Evolutionary conservation across 225 moss, liverwort and hornwort species (phyloP), one percentile per base, ranked within the genome.

Genomic region (Polytrichum formosum): DNA sequence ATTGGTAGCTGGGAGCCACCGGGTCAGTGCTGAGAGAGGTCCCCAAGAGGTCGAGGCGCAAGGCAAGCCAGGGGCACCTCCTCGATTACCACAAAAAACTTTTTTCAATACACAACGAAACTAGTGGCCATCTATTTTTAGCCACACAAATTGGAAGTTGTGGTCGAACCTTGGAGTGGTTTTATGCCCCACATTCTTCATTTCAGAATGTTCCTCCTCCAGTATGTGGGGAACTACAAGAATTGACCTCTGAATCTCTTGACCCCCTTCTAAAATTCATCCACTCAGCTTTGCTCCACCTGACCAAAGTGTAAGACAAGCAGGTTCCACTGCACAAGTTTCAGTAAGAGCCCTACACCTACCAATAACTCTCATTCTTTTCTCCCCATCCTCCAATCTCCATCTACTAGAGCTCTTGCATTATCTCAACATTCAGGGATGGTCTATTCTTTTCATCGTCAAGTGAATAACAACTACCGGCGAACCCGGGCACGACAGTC

Each of bases 271-370:
- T 70, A 74, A 82, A 73, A 81, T 78, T 81, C 75, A 8, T 77
- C 80, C 80, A 55, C 78, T 74, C 78, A 80, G 81, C 78, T 78
- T 80, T 65, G 83, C 80, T 79, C 78, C 80, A 78, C 73, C 77
- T 73, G 78, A 80, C 68, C 83, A 82, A 65, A 81, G 72, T 65
- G 75, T 69, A 66, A 78, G 66, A 69, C 70, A 62, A 73, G 28
- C 73, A 55, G 35, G 67, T 78, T 68, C 65, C 21, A 71, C 72
- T 74, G 67, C 61, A 54, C 72, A 63, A 74, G 56, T 69, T 71
- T 72, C 69, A 82, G 77, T 69, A 69, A 70, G 67, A 73, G n/a
- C 67, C 63, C 46, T 67, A 79, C 69, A 72, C 78, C 73, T 78
- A 73, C 66, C 64, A 75, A 61, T 73, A 58, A 60, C 66, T 31